phyloP scores from a whole-genome alignment of 164 flowering plant species.

The Tetrastigma voinierianum region DNA sequence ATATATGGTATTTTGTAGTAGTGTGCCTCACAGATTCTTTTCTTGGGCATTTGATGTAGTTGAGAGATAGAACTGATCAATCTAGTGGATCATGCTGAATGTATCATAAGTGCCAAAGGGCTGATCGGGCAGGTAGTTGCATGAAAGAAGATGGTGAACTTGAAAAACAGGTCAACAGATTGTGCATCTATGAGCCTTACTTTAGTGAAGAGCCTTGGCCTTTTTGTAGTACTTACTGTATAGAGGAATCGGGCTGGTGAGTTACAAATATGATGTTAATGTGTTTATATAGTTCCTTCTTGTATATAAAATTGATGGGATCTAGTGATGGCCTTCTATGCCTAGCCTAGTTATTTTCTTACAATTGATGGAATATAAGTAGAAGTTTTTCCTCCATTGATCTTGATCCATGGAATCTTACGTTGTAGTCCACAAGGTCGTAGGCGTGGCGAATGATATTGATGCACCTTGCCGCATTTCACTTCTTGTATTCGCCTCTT shows the following conservation, averaged over 20 bases:
- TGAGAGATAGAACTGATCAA: conserved; percentile 86
- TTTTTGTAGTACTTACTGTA: conserved; percentile 66
- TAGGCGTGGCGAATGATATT: conserved; percentile 78
- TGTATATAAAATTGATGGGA: not conserved
- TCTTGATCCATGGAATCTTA: conserved; percentile 15
- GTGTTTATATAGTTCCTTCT: not conserved
- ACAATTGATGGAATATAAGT: not conserved
- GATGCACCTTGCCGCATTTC: conserved; percentile 93
- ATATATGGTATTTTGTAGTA: no score
- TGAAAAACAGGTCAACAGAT: conserved; percentile 88
- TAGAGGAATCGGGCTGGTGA: conserved; percentile 92
- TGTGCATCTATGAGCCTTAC: conserved; percentile 91
- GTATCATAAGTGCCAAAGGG: conserved; percentile 88
- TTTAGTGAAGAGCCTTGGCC: conserved; percentile 94
- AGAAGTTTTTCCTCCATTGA: conserved; percentile 5
- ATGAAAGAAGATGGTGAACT: conserved; percentile 98
- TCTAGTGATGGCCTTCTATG: no score
- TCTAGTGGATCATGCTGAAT: conserved; percentile 89
- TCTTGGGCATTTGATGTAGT: conserved; percentile 46
- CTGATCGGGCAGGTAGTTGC: conserved; percentile 71
- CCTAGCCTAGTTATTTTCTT: not conserved
- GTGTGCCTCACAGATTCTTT: not conserved
- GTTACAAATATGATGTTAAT: conserved; percentile 18
- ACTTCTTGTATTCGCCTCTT: no score
- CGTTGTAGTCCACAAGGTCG: conserved; percentile 79